Evolutionary conservation across 164 flowering plant species (phyloP).

Genomic region (Litsea cubeba): DNA sequence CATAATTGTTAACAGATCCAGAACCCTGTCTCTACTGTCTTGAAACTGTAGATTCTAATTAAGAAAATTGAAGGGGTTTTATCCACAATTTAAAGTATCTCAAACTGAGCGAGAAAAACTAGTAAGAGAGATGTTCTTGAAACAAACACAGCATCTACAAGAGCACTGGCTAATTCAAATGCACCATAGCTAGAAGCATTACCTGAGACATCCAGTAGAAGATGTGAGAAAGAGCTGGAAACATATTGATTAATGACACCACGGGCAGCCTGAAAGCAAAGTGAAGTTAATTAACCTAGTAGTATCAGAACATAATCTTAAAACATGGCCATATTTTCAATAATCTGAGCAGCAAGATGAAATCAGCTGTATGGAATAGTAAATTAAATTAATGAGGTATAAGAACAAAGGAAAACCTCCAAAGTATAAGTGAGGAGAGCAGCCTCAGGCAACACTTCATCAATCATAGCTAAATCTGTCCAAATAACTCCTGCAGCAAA

Average conservation of each 20-base stretch:
- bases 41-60: too few relatives aligned
- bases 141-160: too few relatives aligned
- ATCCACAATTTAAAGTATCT: too few relatives aligned
- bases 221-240: conserved; percentile 50
- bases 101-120: too few relatives aligned
- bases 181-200: conserved; percentile 7
- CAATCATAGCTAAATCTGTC: conserved; percentile 72
- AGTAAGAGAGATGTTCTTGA: too few relatives aligned
- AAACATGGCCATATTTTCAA: too few relatives aligned
- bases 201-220: conserved; percentile 76
- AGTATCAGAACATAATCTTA: not conserved
- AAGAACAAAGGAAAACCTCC: conserved; percentile 42
- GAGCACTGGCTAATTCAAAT: not conserved
- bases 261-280: conserved; percentile 58
- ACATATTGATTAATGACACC: conserved; percentile 58
- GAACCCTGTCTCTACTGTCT: too few relatives aligned
- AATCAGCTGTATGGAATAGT: not conserved
- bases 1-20: not conserved
- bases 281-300: not conserved
- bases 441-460: conserved; percentile 85
- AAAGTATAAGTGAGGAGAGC: conserved; percentile 50
- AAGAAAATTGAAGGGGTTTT: too few relatives aligned
- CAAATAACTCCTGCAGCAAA: conserved; percentile 64
- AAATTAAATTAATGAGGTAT: too few relatives aligned
- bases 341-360: not conserved